phyloP scores from a whole-genome alignment of 495 filamentous ascomycete genomes.

The Penicillium subrubescens region DNA sequence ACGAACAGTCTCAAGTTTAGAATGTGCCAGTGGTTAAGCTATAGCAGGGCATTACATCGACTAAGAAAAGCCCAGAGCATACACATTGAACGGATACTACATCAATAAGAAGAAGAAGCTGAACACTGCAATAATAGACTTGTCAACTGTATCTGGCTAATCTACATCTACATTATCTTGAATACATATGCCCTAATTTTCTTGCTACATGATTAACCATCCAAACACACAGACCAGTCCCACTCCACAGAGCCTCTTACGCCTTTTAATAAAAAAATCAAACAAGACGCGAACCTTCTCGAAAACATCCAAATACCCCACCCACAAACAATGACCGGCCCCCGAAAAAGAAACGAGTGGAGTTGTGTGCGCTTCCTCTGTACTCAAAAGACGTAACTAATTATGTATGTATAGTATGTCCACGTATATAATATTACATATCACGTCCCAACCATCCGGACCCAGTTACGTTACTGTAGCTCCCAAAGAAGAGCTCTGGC shows the following conservation, averaged over 20 bases:
- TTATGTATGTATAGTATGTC: too few relatives aligned
- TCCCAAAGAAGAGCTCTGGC: background rate
- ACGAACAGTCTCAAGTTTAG: too few relatives aligned
- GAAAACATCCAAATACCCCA: constrained; percentile 13
- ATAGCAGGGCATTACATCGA: too few relatives aligned
- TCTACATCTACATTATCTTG: too few relatives aligned
- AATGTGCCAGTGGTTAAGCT: too few relatives aligned
- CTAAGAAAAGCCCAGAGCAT: too few relatives aligned
- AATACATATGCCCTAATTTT: background rate
- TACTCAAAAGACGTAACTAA: background rate
- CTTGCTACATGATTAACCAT: background rate
- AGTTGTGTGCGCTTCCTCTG: constrained; percentile 4
- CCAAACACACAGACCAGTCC: constrained; percentile 2
- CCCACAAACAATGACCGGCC: constrained; percentile 1
- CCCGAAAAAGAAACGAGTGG: constrained; percentile 18
- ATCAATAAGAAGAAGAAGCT: too few relatives aligned
- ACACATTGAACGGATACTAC: too few relatives aligned
- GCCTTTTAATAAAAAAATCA: background rate
- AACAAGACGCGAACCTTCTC: constrained; percentile 16
- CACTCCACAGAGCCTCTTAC: constrained; percentile 1
- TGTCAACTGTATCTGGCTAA: too few relatives aligned
- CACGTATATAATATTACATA: background rate
- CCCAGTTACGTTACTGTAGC: background rate
- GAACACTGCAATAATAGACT: too few relatives aligned
- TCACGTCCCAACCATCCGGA: constrained; percentile 11